phyloP scores from a whole-genome alignment of 2,329 filamentous ascomycete species.

The Chaetothyriales sp. region DNA sequence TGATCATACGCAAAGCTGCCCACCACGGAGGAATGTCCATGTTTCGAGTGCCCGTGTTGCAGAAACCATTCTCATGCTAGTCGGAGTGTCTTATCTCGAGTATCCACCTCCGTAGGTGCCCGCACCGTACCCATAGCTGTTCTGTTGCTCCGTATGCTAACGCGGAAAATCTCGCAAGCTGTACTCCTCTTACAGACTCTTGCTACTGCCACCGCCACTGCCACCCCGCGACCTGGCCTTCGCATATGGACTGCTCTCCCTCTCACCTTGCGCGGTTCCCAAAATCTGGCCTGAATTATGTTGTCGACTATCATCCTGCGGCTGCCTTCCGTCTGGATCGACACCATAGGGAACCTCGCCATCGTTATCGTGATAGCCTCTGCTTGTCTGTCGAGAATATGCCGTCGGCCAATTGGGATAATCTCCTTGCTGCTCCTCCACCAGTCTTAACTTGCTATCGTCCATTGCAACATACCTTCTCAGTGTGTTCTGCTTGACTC shows the following conservation, averaged over 20 bases:
- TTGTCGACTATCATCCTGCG: neutral
- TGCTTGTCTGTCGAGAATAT: neutral
- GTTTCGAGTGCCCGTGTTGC: too few species aligned
- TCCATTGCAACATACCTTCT: constrained; percentile 38
- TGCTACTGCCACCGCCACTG: neutral
- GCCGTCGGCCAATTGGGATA: neutral
- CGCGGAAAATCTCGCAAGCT: neutral
- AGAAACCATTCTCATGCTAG: too few species aligned
- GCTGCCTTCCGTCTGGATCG: neutral
- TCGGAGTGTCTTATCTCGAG: neutral
- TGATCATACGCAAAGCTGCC: too few species aligned
- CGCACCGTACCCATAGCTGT: neutral
- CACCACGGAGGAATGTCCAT: too few species aligned
- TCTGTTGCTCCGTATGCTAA: neutral
- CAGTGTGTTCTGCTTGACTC: constrained; percentile 29
- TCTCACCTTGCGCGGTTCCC: neutral
- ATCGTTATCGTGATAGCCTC: neutral
- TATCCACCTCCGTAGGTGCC: neutral
- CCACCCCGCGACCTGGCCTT: neutral
- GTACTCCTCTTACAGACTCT: neutral
- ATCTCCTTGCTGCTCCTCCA: neutral
- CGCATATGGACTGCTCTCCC: neutral
- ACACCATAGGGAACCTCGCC: neutral
- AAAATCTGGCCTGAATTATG: neutral
- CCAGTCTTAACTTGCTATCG: neutral